Evolutionary conservation across 768 basidiomycete species (phyloP).

Genomic region (Dentipellis fragilis): DNA sequence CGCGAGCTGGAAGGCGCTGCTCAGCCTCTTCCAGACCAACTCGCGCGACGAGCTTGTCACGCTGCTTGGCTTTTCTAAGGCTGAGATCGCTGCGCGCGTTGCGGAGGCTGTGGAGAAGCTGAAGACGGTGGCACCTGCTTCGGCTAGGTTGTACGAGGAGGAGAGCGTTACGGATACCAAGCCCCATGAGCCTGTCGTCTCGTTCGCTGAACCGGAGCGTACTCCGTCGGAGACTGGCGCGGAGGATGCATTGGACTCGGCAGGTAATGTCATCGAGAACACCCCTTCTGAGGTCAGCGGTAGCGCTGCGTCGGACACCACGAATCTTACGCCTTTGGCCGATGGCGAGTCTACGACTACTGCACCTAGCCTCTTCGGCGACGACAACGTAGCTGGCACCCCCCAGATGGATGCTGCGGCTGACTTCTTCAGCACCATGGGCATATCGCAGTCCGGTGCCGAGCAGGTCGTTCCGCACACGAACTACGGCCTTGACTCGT

Average conservation of each 20-base stretch:
- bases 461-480: slow-evolving; percentile 63
- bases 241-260: slow-evolving; percentile 20
- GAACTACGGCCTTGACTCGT: slow-evolving; percentile 75
- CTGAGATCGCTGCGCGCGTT: slow-evolving; percentile 69
- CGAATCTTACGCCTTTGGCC: slow-evolving; percentile 41
- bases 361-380: slow-evolving; percentile 80
- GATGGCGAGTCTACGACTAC: slow-evolving; percentile 79
- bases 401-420: slow-evolving; percentile 56
- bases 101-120: slow-evolving; percentile 74
- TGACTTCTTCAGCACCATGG: slow-evolving; percentile 87
- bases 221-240: slow-evolving; percentile 28
- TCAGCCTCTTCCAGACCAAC: slow-evolving; percentile 80
- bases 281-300: slow-evolving; percentile 70
- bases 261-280: slow-evolving; percentile 35
- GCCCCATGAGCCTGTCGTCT: slow-evolving; percentile 67
- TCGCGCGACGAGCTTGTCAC: slow-evolving; percentile 86
- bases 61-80: slow-evolving; percentile 86
- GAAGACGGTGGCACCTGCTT: slow-evolving; percentile 32
- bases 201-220: slow-evolving; percentile 71
- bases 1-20: slow-evolving; percentile 80
- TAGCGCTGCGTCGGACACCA: slow-evolving; percentile 52
- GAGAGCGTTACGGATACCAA: slow-evolving; percentile 29
- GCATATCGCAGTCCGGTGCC: slow-evolving; percentile 35
- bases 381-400: slow-evolving; percentile 54
- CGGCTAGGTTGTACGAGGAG: slow-evolving; percentile 16